These are phyloP conservation scores for Hyphodiscus hymeniophilus DNA, from an alignment of 495 filamentous ascomycete genomes.

Conservation along the genomic window DNA sequence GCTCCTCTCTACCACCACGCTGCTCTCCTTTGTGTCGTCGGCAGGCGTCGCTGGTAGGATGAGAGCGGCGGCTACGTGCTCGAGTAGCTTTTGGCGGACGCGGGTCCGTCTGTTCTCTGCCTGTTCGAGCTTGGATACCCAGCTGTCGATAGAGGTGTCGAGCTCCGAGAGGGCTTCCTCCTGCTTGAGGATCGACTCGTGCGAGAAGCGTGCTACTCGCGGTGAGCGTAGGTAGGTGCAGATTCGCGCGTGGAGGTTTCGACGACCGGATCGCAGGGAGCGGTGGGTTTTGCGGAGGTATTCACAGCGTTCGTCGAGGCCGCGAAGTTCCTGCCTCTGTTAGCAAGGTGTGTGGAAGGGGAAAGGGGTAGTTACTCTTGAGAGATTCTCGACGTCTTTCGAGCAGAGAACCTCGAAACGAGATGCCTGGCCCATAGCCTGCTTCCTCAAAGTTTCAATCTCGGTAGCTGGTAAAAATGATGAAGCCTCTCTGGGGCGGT, in stretches of 20 bases:
- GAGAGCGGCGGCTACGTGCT: conserved; percentile 59
- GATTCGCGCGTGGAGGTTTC: conserved; percentile 59
- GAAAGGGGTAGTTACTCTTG: conserved; percentile 37
- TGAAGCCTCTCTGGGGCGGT: conserved; percentile 42
- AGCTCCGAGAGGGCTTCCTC: conserved; percentile 65
- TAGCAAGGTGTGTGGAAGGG: conserved; percentile 1
- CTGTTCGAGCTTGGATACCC: conserved; percentile 62
- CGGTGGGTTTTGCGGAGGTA: conserved; percentile 64
- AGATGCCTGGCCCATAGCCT: conserved; percentile 55
- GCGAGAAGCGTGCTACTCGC: conserved; percentile 53
- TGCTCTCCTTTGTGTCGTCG: not conserved
- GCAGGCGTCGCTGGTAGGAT: conserved; percentile 14
- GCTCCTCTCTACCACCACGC: not conserved
- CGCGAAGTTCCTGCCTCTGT: conserved; percentile 48
- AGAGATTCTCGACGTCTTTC: conserved; percentile 58
- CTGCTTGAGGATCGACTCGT: conserved; percentile 63
- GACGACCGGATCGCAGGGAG: conserved; percentile 56
- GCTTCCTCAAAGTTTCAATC: conserved; percentile 44
- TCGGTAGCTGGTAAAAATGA: conserved; percentile 40
- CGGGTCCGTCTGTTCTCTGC: conserved; percentile 64
- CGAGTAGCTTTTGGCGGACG: conserved; percentile 67
- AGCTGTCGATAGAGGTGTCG: conserved; percentile 67
- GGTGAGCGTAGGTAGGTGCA: conserved; percentile 59
- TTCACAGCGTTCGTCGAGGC: conserved; percentile 62
- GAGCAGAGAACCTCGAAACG: conserved; percentile 60